A percentile compares a stretch with the other conserved stretches of the same genome.
Evolutionary conservation across 345 rosid genomes (phyloP).

Genomic region (Geranium brycei): DNA sequence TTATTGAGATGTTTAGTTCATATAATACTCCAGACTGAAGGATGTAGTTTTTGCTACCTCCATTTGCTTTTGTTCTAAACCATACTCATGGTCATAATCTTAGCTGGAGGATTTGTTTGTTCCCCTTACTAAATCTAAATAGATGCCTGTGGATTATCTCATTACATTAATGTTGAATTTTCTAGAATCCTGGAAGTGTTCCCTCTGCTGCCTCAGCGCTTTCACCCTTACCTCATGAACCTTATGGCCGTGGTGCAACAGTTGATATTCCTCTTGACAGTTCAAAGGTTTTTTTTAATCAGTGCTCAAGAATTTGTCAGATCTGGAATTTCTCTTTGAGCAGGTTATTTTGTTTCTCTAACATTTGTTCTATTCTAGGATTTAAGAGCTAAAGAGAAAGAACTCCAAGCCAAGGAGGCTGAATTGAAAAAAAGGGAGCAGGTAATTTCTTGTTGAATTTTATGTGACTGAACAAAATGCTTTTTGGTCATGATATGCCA

Average conservation of each 20-base stretch:
- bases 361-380: conserved; percentile 33
- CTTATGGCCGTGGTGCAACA: conserved; percentile 77
- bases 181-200: conserved; percentile 64
- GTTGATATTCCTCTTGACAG: conserved; percentile 72
- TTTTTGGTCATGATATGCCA: not conserved
- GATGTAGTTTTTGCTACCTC: not conserved
- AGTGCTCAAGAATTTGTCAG: conserved; percentile 6
- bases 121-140: not conserved
- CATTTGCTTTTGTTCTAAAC: not conserved
- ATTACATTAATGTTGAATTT: conserved; percentile 9
- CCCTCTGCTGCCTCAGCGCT: conserved; percentile 55
- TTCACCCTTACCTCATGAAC: conserved; percentile 94
- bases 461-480: not conserved
- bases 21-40: not conserved
- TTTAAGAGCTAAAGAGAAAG: conserved; percentile 78
- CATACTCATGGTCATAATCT: not conserved
- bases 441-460: conserved; percentile 22
- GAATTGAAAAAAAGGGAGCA: conserved; percentile 74
- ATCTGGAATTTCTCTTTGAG: conserved; percentile 3
- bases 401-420: conserved; percentile 88
- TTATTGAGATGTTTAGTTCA: not conserved
- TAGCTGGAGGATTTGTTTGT: not conserved
- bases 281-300: conserved; percentile 49
- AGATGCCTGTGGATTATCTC: not conserved
- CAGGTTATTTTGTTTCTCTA: not conserved